A percentile compares a stretch with the other conserved stretches of the same genome.
Conservation (phyloP, 495 filamentous ascomycete species). For the Rhypophila decipiens region DNA sequence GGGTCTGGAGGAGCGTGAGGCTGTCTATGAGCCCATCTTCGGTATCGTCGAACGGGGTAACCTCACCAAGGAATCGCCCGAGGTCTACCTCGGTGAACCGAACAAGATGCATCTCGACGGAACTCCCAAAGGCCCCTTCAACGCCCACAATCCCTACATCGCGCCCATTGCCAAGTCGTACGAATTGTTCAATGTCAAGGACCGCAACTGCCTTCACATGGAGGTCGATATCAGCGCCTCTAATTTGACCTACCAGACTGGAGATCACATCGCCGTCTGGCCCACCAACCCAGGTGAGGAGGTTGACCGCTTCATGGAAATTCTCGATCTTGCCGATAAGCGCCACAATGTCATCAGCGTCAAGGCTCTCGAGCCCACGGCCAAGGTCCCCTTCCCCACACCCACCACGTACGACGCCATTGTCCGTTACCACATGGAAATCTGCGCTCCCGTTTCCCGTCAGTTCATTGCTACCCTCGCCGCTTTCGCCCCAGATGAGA, state of each 20-base stretch:
- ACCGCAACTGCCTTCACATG: conserved; percentile 94
- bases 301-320: conserved; percentile 80
- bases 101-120: conserved; percentile 94
- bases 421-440: conserved; percentile 95
- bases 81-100: conserved; percentile 92
- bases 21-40: conserved; percentile 92
- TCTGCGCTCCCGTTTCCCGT: conserved; percentile 89
- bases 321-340: conserved; percentile 70
- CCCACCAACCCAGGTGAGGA: conserved; percentile 91
- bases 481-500: conserved; percentile 82
- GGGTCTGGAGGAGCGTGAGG: conserved; percentile 89
- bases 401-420: conserved; percentile 95
- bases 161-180: conserved; percentile 85
- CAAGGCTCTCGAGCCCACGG: conserved; percentile 89
- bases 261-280: conserved; percentile 97
- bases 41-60: conserved; percentile 70
- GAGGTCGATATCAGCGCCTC: conserved; percentile 88
- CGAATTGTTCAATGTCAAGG: conserved; percentile 88
- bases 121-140: conserved; percentile 79
- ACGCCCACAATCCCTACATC: conserved; percentile 94
- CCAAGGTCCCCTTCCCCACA: conserved; percentile 95
- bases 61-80: conserved; percentile 67
- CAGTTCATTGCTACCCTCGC: conserved; percentile 87
- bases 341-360: conserved; percentile 79
- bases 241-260: conserved; percentile 86